Evolutionary conservation across 208 protist genomes (phyloP).

Genomic region (Porcisia deanei): DNA sequence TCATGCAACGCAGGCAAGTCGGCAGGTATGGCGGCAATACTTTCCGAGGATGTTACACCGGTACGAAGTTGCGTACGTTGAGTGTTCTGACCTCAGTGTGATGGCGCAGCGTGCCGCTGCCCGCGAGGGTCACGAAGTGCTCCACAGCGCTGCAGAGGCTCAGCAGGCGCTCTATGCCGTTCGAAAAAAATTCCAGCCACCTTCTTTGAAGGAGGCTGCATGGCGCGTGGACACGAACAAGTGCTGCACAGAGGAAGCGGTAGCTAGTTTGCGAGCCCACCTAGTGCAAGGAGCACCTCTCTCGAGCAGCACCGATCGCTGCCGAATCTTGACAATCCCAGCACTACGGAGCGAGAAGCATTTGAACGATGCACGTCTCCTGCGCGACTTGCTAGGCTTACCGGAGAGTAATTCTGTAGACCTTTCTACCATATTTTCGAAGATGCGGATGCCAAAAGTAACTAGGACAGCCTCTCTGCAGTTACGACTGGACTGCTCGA

Average conservation of each 20-base stretch:
- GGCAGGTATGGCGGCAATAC: constrained; percentile 40
- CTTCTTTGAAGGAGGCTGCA: constrained; percentile 30
- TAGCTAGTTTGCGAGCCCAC: constrained; percentile 3
- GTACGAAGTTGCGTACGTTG: constrained; percentile 50
- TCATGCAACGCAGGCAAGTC: constrained; percentile 50
- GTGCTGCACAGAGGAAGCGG: constrained; percentile 10
- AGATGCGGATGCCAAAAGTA: background rate
- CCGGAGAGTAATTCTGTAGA: background rate
- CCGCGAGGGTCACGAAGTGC: constrained; percentile 44
- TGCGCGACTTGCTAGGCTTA: constrained; percentile 23
- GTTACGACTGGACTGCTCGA: constrained; percentile 20
- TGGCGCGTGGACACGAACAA: constrained; percentile 29
- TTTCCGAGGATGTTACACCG: constrained; percentile 18
- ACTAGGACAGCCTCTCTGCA: constrained; percentile 3
- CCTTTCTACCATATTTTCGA: background rate
- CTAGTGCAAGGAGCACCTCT: background rate
- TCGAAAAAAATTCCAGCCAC: constrained; percentile 53
- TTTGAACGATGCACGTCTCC: constrained; percentile 6
- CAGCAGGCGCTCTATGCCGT: constrained; percentile 77
- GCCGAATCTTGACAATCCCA: constrained; percentile 8
- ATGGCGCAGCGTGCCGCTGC: constrained; percentile 37
- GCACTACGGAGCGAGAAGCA: constrained; percentile 3
- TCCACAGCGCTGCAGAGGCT: constrained; percentile 46
- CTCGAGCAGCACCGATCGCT: background rate
- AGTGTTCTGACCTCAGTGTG: constrained; percentile 41